phyloP scores from a whole-genome alignment of 306 rosid species.

The Pterocarpus macrocarpus region DNA sequence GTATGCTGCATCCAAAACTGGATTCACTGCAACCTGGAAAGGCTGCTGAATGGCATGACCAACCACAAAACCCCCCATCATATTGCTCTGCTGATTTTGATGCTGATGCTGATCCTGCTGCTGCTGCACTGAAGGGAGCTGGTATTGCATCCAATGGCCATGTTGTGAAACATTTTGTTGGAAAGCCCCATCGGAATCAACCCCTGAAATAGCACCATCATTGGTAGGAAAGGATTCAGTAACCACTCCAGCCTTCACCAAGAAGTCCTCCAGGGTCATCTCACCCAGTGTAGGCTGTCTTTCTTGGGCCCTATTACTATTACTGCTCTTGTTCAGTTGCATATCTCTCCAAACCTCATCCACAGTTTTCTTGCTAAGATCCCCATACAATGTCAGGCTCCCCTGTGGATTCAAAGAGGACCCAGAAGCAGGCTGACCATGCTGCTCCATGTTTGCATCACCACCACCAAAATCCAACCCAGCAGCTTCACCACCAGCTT shows the following conservation, averaged over 20 bases:
- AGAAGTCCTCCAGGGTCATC: slow-evolving; percentile 97
- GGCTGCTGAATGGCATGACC: slow-evolving; percentile 69
- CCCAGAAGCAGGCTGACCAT: slow-evolving; percentile 55
- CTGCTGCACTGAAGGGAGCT: slow-evolving; percentile 54
- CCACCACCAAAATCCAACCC: slow-evolving; percentile 57
- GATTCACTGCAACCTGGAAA: slow-evolving; percentile 51
- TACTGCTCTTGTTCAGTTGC: slow-evolving; percentile 66
- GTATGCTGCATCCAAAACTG: slow-evolving; percentile 71
- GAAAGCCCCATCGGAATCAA: slow-evolving; percentile 55
- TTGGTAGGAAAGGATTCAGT: slow-evolving; percentile 60
- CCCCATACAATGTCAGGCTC: slow-evolving; percentile 68
- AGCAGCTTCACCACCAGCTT: slow-evolving; percentile 65
- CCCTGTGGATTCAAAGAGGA: slow-evolving; percentile 70
- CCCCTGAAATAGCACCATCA: slow-evolving; percentile 55
- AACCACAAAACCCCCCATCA: slow-evolving; percentile 71
- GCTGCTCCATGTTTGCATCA: slow-evolving; percentile 44
- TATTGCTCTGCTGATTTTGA: slow-evolving; percentile 51
- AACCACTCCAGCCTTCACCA: slow-evolving; percentile 89
- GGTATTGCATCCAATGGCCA: slow-evolving; percentile 80
- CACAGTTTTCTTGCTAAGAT: slow-evolving; percentile 89
- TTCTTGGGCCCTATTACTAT: slow-evolving; percentile 59
- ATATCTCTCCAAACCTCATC: slow-evolving; percentile 99
- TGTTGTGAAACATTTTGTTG: slow-evolving; percentile 62
- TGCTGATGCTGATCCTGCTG: slow-evolving; percentile 42
- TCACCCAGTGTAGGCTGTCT: slow-evolving; percentile 84